Percentiles rank a stretch among this genome's conserved stretches.
Conservation (phyloP, 2,329 filamentous ascomycete species). For the Fusarium euwallaceae region DNA sequence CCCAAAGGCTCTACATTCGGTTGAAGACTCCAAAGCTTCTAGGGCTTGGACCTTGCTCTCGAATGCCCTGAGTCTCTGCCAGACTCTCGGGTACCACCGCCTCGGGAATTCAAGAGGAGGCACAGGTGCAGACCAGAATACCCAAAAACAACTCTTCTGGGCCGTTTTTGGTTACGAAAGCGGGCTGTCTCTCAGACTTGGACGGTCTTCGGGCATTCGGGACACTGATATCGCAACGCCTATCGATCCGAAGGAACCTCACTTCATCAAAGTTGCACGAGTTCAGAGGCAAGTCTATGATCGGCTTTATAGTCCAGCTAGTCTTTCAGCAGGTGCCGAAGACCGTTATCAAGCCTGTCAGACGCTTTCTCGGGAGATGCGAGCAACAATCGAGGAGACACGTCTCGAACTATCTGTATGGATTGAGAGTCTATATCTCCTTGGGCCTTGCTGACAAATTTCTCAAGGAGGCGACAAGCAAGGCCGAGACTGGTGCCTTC, state of each 20-base stretch:
- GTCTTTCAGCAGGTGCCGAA: background rate
- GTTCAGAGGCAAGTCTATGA: constrained; percentile 52
- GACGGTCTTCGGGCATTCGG: constrained; percentile 50
- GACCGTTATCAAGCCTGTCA: background rate
- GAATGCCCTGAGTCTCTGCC: constrained; percentile 50
- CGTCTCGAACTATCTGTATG: constrained; percentile 27
- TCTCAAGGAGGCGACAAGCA: constrained; percentile 13
- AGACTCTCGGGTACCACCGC: constrained; percentile 52
- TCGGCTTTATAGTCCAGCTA: constrained; percentile 49
- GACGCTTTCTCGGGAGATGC: constrained; percentile 16
- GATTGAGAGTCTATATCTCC: accelerated
- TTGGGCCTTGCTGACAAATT: background rate
- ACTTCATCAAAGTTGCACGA: constrained; percentile 31
- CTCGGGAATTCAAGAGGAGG: background rate
- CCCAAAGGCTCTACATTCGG: constrained; percentile 48
- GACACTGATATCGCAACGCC: constrained; percentile 50
- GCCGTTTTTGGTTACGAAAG: constrained; percentile 53
- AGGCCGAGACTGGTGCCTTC: background rate
- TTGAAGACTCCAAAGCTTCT: constrained; percentile 51
- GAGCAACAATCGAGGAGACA: constrained; percentile 22
- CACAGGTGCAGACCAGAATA: background rate
- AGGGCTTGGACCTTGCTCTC: constrained; percentile 54
- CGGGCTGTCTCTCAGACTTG: constrained; percentile 52
- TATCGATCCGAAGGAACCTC: constrained; percentile 29
- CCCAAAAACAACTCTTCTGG: constrained; percentile 49